Base-by-base conservation (phyloP, 202 grass and related monocot genomes). In the Tripidium arundinaceum region DNA sequence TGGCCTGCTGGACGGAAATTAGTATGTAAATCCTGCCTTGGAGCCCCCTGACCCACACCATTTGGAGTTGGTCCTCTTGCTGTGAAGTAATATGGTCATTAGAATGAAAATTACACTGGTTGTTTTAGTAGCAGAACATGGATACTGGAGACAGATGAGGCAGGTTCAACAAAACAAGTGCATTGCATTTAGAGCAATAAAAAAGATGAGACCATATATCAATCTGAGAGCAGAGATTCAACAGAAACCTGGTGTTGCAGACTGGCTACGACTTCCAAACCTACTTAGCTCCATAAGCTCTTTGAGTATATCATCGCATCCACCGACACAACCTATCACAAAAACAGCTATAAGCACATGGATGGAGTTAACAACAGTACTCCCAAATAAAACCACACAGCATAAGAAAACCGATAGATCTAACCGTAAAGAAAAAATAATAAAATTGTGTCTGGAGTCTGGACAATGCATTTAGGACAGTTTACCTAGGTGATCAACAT, bases 401-500 rank as follows among this genome's bases (percentile, higher is more conserved):
- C 16, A 54, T 40, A 57, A 21, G 24, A 38, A 58, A 58, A 58
- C 21, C 54, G 0, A 58, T 24, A 24, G 9, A 46, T 54, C 11
- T 18, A 11, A 58, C 2, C 36, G 43, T 45, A 58, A 24, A 59
- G 65, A 66, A 45, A 14, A 4, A 67, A 24, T 31, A 72, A 89
- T 41, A 67, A 77, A 81, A 33, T 14, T 46, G 4, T 46, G 38
- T 25, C 49, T 78, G 39, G 22, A 70, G 21, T 71, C 49, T 73
- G 40, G 22, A 71, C 18, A 65, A 59, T 78, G 62, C 21, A 62
- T 31, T 83, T 65, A 77, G 22, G 34, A 81, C 11, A 84, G 28
- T 70, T 68, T 87, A 93, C 95, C 95, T 72, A 98, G 77, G 84
- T 98, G 92, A 80, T 98, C 90, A 74, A 77, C 86, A 87, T 94